Evolutionary conservation across 768 basidiomycete genomes (phyloP).

Genomic region (Hygrophorus pudorinus): DNA sequence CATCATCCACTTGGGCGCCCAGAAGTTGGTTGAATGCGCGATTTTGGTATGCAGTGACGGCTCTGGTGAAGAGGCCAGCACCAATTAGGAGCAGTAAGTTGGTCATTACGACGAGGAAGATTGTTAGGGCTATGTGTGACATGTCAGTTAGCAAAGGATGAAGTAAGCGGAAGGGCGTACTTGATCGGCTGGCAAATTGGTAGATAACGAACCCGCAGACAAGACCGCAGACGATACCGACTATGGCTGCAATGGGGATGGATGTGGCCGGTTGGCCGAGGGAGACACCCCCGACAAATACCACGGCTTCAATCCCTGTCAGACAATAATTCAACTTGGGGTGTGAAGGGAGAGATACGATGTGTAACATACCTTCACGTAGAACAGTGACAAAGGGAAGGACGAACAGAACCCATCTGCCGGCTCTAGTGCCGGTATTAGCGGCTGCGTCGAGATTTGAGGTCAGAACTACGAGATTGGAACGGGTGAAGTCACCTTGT

Average conservation of each 20-base stretch:
- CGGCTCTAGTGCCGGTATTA: constrained; percentile 39
- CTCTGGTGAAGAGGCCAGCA: constrained; percentile 82
- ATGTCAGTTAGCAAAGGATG: neutral
- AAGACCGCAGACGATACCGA: constrained; percentile 73
- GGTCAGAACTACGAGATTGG: neutral
- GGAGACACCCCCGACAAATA: constrained; percentile 92
- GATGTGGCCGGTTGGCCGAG: constrained; percentile 73
- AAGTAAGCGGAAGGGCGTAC: constrained; percentile 25
- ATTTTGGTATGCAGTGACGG: constrained; percentile 62
- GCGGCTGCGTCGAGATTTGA: constrained; percentile 22
- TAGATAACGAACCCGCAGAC: constrained; percentile 71
- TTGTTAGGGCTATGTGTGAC: constrained; percentile 48
- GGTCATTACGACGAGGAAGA: constrained; percentile 90
- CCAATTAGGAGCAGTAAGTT: constrained; percentile 90
- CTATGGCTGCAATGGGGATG: constrained; percentile 86
- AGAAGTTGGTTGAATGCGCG: constrained; percentile 59
- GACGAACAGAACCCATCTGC: constrained; percentile 84
- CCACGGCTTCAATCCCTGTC: constrained; percentile 74
- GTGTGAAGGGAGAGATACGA: neutral
- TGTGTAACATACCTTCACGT: constrained; percentile 56
- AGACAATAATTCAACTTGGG: neutral
- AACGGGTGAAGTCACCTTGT: constrained; percentile 28
- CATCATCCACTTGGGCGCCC: constrained; percentile 64
- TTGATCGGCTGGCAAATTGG: constrained; percentile 63
- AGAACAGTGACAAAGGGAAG: constrained; percentile 88